These are phyloP conservation scores for Fistulinella prunicolor DNA, from an alignment of 768 basidiomycete species.

Conservation along the genomic window DNA sequence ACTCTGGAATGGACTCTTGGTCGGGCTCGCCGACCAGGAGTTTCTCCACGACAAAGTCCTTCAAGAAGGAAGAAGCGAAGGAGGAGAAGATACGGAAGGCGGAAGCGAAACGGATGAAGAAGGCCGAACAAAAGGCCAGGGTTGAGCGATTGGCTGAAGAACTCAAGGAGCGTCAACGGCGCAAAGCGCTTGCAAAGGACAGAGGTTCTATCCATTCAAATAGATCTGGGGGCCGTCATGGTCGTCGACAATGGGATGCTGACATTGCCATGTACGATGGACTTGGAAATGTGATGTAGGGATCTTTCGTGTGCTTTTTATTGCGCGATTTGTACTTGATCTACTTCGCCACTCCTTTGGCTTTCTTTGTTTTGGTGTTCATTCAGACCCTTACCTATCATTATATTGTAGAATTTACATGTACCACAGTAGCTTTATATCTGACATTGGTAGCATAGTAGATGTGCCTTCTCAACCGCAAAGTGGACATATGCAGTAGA, in stretches of 20 bases:
- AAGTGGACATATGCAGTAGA: background rate
- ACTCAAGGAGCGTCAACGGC: slow-evolving; percentile 39
- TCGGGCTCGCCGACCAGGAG: slow-evolving; percentile 21
- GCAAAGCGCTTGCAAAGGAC: slow-evolving; percentile 29
- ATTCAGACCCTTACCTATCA: slow-evolving; percentile 11
- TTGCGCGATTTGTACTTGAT: too few species aligned
- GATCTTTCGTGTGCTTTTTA: slow-evolving; percentile 5
- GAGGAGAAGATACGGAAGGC: slow-evolving; percentile 45
- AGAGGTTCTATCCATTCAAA: slow-evolving; percentile 30
- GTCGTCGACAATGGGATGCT: slow-evolving; percentile 21
- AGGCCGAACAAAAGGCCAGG: slow-evolving; percentile 39
- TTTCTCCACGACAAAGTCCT: slow-evolving; percentile 3
- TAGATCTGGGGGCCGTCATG: slow-evolving; percentile 15
- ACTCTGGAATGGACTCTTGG: slow-evolving; percentile 3
- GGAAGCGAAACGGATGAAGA: slow-evolving; percentile 42
- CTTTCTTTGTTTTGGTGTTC: slow-evolving; percentile 7
- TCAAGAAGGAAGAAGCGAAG: slow-evolving; percentile 26
- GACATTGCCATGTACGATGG: slow-evolving; percentile 34
- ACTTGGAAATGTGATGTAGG: slow-evolving; percentile 25
- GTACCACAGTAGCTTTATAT: slow-evolving; percentile 22
- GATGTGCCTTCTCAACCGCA: slow-evolving; percentile 4
- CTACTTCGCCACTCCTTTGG: slow-evolving; percentile 13
- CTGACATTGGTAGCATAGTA: slow-evolving; percentile 6
- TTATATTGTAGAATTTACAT: slow-evolving; percentile 32
- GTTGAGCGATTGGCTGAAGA: slow-evolving; percentile 44